These are phyloP conservation scores for Tremella yokohamensis DNA, from an alignment of 768 basidiomycete genomes.

Conservation along the genomic window DNA sequence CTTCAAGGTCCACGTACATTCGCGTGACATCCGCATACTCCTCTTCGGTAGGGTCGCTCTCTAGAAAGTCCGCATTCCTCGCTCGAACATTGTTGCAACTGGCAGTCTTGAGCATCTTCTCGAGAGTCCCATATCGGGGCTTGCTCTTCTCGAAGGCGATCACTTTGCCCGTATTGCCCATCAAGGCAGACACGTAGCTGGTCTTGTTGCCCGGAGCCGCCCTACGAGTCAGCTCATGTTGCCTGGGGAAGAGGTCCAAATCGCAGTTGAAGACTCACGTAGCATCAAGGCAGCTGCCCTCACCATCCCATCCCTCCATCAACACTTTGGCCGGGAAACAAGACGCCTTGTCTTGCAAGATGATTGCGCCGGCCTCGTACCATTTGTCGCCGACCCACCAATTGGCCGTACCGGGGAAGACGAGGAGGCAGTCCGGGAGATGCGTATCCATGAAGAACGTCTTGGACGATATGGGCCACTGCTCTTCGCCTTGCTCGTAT, in stretches of 20 bases:
- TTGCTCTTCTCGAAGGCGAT: conserved; percentile 83
- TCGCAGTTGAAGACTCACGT: conserved; percentile 59
- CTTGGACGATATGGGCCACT: conserved; percentile 32
- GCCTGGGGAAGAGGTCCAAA: neutral
- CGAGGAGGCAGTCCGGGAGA: conserved; percentile 74
- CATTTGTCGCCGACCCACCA: conserved; percentile 51
- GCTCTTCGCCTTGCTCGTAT: conserved; percentile 19
- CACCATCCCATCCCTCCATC: conserved; percentile 56
- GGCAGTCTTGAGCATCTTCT: conserved; percentile 79
- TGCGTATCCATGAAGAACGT: conserved; percentile 72
- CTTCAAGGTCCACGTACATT: conserved; percentile 61
- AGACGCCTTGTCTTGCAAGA: conserved; percentile 95
- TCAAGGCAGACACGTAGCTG: conserved; percentile 82
- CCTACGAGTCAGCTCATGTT: conserved; percentile 13
- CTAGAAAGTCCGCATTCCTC: conserved; percentile 77
- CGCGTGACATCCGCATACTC: conserved; percentile 71
- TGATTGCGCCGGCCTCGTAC: conserved; percentile 75
- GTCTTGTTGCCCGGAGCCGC: conserved; percentile 99
- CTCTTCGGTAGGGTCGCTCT: conserved; percentile 63
- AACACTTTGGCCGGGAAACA: conserved; percentile 91
- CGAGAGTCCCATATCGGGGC: conserved; percentile 74
- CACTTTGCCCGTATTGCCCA: conserved; percentile 78
- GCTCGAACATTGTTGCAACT: conserved; percentile 75
- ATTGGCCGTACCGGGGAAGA: conserved; percentile 69
- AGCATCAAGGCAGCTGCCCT: conserved; percentile 68